Evolutionary conservation across 2,329 filamentous ascomycete genomes (phyloP).

Genomic region (Harringtonia aguacate): DNA sequence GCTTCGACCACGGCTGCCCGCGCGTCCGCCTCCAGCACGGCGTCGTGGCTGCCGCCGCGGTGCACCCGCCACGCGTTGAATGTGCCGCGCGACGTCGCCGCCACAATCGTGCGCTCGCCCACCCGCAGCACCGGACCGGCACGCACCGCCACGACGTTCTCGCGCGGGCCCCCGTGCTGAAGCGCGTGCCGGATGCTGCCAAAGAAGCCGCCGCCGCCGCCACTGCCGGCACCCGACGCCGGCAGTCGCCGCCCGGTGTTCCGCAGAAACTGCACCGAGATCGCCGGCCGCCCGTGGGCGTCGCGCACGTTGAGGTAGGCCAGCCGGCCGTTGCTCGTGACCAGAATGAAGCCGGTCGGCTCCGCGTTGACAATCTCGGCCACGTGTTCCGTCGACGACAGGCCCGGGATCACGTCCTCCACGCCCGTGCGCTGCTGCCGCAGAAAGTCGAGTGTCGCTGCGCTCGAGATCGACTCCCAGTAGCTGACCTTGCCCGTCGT

Average conservation of each 20-base stretch:
- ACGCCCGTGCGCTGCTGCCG: constrained; percentile 73
- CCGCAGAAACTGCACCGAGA: constrained; percentile 68
- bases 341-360: constrained; percentile 72
- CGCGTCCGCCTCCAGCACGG: constrained; percentile 61
- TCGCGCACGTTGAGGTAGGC: constrained; percentile 83
- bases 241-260: constrained; percentile 47
- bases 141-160: constrained; percentile 70
- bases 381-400: constrained; percentile 70
- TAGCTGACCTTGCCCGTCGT: constrained; percentile 77
- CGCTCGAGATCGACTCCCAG: constrained; percentile 91
- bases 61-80: constrained; percentile 83
- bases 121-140: constrained; percentile 61
- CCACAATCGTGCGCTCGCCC: constrained; percentile 76
- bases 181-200: constrained; percentile 72
- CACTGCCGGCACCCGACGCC: no score
- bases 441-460: constrained; percentile 73
- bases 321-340: constrained; percentile 75
- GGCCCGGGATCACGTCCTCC: constrained; percentile 60
- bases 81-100: constrained; percentile 65
- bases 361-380: constrained; percentile 74
- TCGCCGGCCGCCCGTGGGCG: constrained; percentile 70
- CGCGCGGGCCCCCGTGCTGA: constrained; percentile 56
- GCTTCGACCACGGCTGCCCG: constrained; percentile 52
- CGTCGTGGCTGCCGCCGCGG: constrained; percentile 72
- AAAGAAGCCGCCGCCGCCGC: constrained; percentile 58